Evolutionary conservation across 352 stramenopile species (phyloP).

Genomic region (Aphanomyces astaci): DNA sequence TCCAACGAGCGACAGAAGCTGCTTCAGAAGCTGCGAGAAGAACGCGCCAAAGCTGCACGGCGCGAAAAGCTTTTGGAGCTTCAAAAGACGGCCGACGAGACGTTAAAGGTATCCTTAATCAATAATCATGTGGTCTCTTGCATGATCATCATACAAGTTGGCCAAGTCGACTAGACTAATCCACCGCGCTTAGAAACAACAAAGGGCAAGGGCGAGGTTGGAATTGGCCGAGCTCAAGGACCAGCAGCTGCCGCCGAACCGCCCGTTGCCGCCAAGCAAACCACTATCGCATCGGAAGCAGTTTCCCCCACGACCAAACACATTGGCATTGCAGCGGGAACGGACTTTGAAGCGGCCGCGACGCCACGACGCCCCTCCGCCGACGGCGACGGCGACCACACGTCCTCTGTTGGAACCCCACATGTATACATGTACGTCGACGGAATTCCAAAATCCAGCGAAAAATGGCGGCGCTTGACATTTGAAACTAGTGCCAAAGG

Average conservation of each 20-base stretch:
- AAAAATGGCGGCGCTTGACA: no score
- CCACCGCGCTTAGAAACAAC: slow-evolving; percentile 10
- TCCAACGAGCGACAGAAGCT: neutral
- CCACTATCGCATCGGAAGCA: neutral
- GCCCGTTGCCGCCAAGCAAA: no score
- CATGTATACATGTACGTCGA: neutral
- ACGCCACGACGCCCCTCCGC: neutral
- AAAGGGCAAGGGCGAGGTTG: slow-evolving; percentile 1
- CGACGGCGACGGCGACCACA: neutral
- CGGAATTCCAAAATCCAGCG: no score
- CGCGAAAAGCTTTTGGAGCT: slow-evolving; percentile 18
- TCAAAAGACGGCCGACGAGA: slow-evolving; percentile 5
- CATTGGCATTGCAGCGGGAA: neutral
- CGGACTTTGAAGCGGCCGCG: slow-evolving; percentile 9
- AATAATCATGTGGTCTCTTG: no score
- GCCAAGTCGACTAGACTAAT: no score
- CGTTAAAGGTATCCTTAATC: slow-evolving; percentile 9
- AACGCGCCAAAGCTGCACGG: slow-evolving; percentile 12
- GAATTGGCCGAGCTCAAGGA: slow-evolving; percentile 2
- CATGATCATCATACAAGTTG: no score
- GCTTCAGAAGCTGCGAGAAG: slow-evolving; percentile 17
- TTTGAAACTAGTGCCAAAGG: neutral
- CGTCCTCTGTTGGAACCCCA: neutral
- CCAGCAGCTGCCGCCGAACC: neutral
- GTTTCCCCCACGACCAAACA: neutral